Evolutionary conservation across 2,329 filamentous ascomycete species (phyloP), one percentile per base, ranked within the genome.

Genomic region (Ilyonectria mors-panacis): DNA sequence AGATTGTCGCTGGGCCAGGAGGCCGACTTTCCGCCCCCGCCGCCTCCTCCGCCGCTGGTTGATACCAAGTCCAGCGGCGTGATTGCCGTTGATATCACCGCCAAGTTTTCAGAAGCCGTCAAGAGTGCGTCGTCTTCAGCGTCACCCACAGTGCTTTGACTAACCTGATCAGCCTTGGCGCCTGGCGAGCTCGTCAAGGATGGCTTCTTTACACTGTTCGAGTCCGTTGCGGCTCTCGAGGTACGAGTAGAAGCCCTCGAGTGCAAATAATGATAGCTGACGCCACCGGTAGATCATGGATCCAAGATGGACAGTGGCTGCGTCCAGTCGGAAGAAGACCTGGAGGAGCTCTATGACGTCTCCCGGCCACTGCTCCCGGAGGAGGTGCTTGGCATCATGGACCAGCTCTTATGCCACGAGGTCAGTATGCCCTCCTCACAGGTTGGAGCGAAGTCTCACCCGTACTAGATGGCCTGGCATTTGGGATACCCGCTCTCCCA

Each of bases 291-390:
- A 99, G 96, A 97, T 99, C 75, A 98, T 98, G 94, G 96, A 99
- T 77, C 91, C 1, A 99, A 98, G 82, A 99, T 99, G 96, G 96
- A 99, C 81, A 98, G 94, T 77, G 96, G 96, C 30, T 94, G 92
- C 71, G 85, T 97, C 7, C 87, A 89, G 21, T 89, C 92, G 8
- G 93, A 91, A 33, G 94, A 97, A 76, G 90, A 91, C n/a, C 88
- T 95, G 37, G 93, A 97, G 66, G 92, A 95, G 70, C 88, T 93
- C 57, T 97, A 95, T 80, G 92, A 97, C 76, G 89, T 94, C 45
- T 84, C 88, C 48, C 85, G 86, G 53, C 84, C 88, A 7, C 83
- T 97, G 45, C 84, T 91, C 15, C 93, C 94, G 0, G 89, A 92
- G 73, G 92, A 99, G 80, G 89, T 97, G 1, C 84, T 99, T 60